Evolutionary conservation across 192 early-diverging fungal genomes (phyloP), one percentile per base, ranked within the genome.

Genomic region (Martensiomyces pterosporus): DNA sequence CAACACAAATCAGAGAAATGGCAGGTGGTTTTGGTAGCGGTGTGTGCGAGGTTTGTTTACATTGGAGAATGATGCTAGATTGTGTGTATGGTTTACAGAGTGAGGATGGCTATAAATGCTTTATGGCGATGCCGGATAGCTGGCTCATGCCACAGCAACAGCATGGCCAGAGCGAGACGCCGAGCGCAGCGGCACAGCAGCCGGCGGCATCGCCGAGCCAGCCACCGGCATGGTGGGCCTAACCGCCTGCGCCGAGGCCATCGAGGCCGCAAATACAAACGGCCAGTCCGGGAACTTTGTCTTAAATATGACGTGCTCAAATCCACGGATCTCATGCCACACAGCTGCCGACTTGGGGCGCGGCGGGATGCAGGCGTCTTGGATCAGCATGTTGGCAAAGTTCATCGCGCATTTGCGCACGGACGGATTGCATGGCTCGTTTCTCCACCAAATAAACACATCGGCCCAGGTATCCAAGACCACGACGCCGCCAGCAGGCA

Each of bases 281-380:
- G 70, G 70, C 70, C 70, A 74, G 48, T 74, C 70, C 5, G 70
- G 43, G 16, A 74, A 74, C 37, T 74, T 74, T 32, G 70, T 74
- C 32, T 67, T 66, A 35, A 74, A 74, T 14, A 74, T 54, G 37
- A 74, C 52, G 24, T 74, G 70, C 39, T 74, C 70, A 38, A 53
- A 67, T 9, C 70, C 70, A 16, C 65, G 64, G 2, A 67, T 18
- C 37, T 74, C 70, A 17, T 58, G 58, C 70, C 70, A 74, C 9
- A 74, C 64, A 2, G 63, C 49, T 14, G 62, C 62, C 9, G 68
- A 64, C 29, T 56, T 50, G 37, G 68, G 68, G 22, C 68, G 57
- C 33, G 57, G 46, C 5, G 68, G 68, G 16, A 72, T 72, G 48
- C 62, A 64, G 17, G 40, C 42, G 26, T 72, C 68, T 14, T 54